phyloP scores from a whole-genome alignment of 257 asterid genomes.

The Leptodermis oblonga region DNA sequence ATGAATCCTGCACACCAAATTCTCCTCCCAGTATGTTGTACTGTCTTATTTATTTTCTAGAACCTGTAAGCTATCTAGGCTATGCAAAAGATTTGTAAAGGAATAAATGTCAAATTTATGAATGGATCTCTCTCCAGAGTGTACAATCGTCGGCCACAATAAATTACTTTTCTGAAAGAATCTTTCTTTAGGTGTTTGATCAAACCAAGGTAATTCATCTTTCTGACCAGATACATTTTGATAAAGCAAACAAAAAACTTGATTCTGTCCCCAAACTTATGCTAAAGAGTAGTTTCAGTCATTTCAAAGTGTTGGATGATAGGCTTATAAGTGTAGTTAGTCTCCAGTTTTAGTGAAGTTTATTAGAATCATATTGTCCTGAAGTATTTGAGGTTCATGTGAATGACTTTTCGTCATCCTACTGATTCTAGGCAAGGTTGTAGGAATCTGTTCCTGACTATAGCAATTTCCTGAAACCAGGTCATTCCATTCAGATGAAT shows the following conservation, averaged over 20 bases:
- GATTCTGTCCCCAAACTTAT: background rate
- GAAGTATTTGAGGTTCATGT: background rate
- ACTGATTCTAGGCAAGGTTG: background rate
- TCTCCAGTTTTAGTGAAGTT: background rate
- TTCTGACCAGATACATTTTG: background rate
- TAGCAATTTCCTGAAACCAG: background rate
- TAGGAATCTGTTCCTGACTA: background rate
- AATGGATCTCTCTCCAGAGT: background rate
- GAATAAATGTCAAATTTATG: background rate
- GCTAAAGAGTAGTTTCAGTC: background rate
- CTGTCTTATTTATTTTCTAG: constrained; percentile 5
- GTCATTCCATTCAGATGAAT: background rate
- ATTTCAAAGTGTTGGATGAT: background rate
- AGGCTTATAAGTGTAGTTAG: background rate
- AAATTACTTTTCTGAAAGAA: background rate
- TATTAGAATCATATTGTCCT: background rate
- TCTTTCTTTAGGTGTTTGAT: background rate
- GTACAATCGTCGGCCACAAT: too few relatives aligned
- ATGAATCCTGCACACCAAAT: constrained; percentile 36
- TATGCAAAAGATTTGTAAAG: background rate
- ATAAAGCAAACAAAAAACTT: background rate
- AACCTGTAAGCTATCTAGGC: constrained; percentile 1
- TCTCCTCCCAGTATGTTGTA: constrained; percentile 50
- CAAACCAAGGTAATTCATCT: background rate
- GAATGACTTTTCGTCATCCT: background rate